Evolutionary conservation across 2,329 filamentous ascomycete genomes (phyloP).

Genomic region (Colletotrichum sp.): DNA sequence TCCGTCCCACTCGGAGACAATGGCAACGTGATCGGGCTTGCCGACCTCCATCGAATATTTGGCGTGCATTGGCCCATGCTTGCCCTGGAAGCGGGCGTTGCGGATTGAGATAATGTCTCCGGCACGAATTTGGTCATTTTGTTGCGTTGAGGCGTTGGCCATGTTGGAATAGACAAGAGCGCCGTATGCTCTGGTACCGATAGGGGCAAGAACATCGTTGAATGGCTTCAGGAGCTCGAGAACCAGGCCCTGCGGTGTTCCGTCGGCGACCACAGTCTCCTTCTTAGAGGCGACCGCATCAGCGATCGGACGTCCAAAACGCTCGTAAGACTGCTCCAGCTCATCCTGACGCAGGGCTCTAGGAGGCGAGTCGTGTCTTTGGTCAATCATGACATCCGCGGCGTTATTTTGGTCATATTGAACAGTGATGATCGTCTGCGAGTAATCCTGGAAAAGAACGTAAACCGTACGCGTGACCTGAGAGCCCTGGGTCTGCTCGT

Average conservation of each 20-base stretch:
- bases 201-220: constrained; percentile 75
- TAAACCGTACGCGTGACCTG: constrained; percentile 81
- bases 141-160: constrained; percentile 88
- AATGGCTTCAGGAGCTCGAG: constrained; percentile 78
- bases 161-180: constrained; percentile 94
- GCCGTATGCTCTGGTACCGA: constrained; percentile 90
- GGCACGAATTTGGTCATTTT: constrained; percentile 89
- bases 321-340: constrained; percentile 83
- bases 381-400: constrained; percentile 76
- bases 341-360: constrained; percentile 87
- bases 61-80: constrained; percentile 92
- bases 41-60: constrained; percentile 92
- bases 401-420: constrained; percentile 79
- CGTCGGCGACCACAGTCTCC: constrained; percentile 82
- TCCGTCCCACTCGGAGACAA: constrained; percentile 97
- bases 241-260: constrained; percentile 79
- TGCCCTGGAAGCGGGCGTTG: constrained; percentile 93
- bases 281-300: constrained; percentile 75
- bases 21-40: constrained; percentile 84
- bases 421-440: constrained; percentile 86
- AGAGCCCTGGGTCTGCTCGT: constrained; percentile 77
- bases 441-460: constrained; percentile 94
- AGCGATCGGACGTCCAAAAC: constrained; percentile 80
- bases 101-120: constrained; percentile 94
- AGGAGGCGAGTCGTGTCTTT: constrained; percentile 86